Evolutionary conservation across 2,329 filamentous ascomycete genomes (phyloP).

Genomic region (Colletotrichum musae): DNA sequence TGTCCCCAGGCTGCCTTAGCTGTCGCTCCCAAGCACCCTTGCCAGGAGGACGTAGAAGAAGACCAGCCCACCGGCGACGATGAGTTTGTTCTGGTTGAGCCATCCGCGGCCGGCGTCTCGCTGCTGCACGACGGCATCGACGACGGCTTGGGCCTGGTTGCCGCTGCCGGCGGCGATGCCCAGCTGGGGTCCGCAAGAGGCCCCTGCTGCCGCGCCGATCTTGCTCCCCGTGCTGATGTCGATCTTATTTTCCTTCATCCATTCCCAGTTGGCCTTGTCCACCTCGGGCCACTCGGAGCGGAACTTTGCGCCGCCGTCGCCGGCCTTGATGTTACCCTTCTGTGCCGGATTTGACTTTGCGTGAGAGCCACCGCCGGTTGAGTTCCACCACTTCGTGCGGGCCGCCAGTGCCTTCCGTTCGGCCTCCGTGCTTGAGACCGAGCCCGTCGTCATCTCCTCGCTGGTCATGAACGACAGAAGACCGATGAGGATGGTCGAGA

Average conservation of each 20-base stretch:
- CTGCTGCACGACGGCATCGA: slow-evolving; percentile 83
- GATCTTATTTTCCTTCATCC: slow-evolving; percentile 88
- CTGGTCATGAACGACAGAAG: slow-evolving; percentile 98
- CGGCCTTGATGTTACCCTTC: slow-evolving; percentile 89
- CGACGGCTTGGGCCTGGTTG: slow-evolving; percentile 76
- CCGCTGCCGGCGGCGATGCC: slow-evolving; percentile 74
- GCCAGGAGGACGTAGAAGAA: slow-evolving; percentile 89
- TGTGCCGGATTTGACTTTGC: slow-evolving; percentile 65
- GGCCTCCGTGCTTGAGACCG: slow-evolving; percentile 80
- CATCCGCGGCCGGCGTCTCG: slow-evolving; percentile 87
- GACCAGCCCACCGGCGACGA: slow-evolving; percentile 77
- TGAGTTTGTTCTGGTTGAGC: slow-evolving; percentile 84
- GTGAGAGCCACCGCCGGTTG: slow-evolving; percentile 87
- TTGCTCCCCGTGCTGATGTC: slow-evolving; percentile 82
- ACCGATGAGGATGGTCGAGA: slow-evolving; percentile 95
- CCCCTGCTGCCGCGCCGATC: slow-evolving; percentile 60
- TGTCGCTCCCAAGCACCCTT: slow-evolving; percentile 74
- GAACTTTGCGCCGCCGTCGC: slow-evolving; percentile 94
- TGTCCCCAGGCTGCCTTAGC: neutral
- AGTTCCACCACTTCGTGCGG: slow-evolving; percentile 95
- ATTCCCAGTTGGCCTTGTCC: slow-evolving; percentile 90
- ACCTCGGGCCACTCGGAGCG: slow-evolving; percentile 89
- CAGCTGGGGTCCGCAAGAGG: slow-evolving; percentile 66
- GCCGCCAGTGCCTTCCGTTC: slow-evolving; percentile 85
- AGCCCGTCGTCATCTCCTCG: slow-evolving; percentile 98